Conservation (phyloP, 148 eudicot genomes). For the Fallopia convolvulus region DNA sequence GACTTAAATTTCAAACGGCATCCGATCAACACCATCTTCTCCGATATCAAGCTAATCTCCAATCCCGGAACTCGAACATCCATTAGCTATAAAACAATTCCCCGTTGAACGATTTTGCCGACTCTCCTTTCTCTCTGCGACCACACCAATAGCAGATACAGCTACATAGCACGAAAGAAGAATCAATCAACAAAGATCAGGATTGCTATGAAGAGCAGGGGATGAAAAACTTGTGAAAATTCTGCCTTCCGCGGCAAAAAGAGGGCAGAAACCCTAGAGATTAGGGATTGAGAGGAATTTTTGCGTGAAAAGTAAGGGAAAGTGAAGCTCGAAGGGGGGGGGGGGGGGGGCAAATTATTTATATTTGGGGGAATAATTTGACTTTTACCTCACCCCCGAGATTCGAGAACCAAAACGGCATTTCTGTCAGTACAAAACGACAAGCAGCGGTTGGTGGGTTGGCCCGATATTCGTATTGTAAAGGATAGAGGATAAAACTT, state of each 20-base stretch:
- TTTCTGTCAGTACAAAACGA: neutral
- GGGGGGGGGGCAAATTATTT: neutral
- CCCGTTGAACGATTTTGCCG: neutral
- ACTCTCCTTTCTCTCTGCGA: neutral
- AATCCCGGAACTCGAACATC: constrained; percentile 11
- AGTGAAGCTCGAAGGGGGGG: neutral
- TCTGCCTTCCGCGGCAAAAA: neutral
- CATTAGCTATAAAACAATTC: neutral
- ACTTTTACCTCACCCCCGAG: neutral
- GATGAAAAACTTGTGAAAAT: neutral
- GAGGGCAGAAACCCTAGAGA: neutral
- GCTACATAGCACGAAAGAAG: constrained; percentile 3
- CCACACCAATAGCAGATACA: neutral
- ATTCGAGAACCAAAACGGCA: neutral
- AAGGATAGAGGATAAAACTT: too few species aligned
- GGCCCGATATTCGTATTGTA: neutral
- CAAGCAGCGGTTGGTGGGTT: neutral
- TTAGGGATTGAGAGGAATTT: neutral
- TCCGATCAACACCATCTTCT: constrained; percentile 35
- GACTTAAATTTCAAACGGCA: constrained; percentile 42
- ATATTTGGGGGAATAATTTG: neutral
- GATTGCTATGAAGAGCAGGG: neutral
- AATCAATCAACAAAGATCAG: neutral
- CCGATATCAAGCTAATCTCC: constrained; percentile 14
- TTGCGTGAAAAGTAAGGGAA: neutral